Conservation (phyloP, 2,329 filamentous ascomycete species). For the Fusarium pseudocircinatum region DNA sequence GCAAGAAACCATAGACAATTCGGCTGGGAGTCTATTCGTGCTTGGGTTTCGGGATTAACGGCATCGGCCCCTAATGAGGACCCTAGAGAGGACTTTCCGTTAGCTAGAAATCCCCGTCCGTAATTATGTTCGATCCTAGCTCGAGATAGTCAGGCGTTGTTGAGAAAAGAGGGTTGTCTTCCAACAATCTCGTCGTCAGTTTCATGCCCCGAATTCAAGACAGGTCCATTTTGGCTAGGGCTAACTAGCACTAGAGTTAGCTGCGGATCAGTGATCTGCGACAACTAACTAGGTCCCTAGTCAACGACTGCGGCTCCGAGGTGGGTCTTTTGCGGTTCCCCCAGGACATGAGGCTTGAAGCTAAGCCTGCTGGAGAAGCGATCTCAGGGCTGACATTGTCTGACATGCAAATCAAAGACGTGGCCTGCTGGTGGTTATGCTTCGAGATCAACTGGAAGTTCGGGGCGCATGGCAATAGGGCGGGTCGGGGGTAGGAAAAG, state of each 20-base stretch:
- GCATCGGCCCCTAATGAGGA: constrained; percentile 16
- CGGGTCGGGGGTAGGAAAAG: constrained; percentile 9
- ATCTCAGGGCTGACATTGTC: constrained; percentile 18
- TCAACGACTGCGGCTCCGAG: constrained; percentile 43
- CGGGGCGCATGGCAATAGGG: constrained; percentile 18
- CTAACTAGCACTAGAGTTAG: constrained; percentile 7
- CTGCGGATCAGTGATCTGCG: constrained; percentile 44
- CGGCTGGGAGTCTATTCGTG: not conserved
- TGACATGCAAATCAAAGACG: constrained; percentile 19
- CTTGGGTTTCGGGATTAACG: constrained; percentile 11
- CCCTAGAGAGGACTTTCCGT: not conserved
- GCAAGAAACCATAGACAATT: not conserved
- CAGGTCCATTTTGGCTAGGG: not conserved
- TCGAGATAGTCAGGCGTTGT: not conserved
- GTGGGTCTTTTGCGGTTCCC: constrained; percentile 43
- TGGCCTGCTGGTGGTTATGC: not conserved
- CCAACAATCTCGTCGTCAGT: constrained; percentile 16
- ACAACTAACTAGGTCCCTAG: constrained; percentile 7
- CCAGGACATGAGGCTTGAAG: constrained; percentile 31
- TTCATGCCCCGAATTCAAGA: constrained; percentile 25
- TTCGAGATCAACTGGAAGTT: constrained; percentile 9
- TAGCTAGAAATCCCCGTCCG: too few species aligned
- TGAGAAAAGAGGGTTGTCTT: constrained; percentile 23
- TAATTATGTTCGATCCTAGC: not conserved
- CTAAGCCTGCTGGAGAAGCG: constrained; percentile 10